Conservation (phyloP, 352 stramenopile species). For the Phytophthora megakarya region DNA sequence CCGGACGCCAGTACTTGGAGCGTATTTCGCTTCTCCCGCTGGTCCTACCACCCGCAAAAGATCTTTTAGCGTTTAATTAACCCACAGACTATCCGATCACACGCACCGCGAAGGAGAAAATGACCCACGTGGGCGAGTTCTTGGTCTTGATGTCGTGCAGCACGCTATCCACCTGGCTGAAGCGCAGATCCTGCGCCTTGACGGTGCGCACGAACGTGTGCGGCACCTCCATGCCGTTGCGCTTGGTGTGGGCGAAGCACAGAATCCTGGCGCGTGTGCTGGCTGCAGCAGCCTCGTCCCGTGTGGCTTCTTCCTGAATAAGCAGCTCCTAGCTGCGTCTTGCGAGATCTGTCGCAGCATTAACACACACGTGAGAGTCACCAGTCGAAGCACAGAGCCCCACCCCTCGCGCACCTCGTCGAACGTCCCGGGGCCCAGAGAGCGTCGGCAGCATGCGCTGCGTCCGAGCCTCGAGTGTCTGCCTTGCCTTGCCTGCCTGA, state of each 20-base stretch:
- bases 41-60: constrained; percentile 50
- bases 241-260: constrained; percentile 44
- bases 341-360: constrained; percentile 37
- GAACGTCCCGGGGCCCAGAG: constrained; percentile 17
- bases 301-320: constrained; percentile 7
- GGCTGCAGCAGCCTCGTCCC: constrained; percentile 15
- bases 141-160: constrained; percentile 71
- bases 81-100: neutral
- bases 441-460: constrained; percentile 40
- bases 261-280: constrained; percentile 39
- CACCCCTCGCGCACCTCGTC: constrained; percentile 16
- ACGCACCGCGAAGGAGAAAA: constrained; percentile 78
- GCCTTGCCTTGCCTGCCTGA: constrained; percentile 21
- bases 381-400: neutral
- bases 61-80: neutral
- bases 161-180: constrained; percentile 76
- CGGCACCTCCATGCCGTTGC: constrained; percentile 60
- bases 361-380: constrained; percentile 25
- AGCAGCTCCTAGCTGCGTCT: neutral
- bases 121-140: constrained; percentile 70
- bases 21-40: constrained; percentile 79
- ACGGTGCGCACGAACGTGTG: constrained; percentile 86
- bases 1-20: constrained; percentile 76
- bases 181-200: constrained; percentile 79
- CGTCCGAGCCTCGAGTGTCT: neutral